Percentiles rank a stretch among this genome's conserved stretches.
Conservation (phyloP, 2,329 filamentous ascomycete genomes). For the Xylariaceae sp. region DNA sequence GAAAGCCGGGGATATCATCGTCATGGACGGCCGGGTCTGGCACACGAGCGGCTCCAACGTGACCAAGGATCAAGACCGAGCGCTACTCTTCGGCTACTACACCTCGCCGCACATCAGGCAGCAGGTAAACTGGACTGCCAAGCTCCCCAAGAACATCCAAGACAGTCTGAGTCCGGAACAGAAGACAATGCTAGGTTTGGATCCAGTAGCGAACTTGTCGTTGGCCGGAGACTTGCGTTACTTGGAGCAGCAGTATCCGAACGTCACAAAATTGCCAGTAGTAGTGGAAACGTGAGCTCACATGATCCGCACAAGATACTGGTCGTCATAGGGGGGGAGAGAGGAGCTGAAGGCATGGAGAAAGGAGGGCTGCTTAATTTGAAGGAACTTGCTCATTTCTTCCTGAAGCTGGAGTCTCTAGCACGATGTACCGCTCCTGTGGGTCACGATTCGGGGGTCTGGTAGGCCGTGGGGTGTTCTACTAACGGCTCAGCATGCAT, state of each 20-base stretch:
- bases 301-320: too few species aligned
- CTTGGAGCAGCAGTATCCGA: not conserved
- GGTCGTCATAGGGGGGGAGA: too few species aligned
- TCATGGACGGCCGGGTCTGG: constrained; percentile 26
- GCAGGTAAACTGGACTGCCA: constrained; percentile 26
- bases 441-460: too few species aligned
- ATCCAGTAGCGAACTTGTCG: not conserved
- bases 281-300: too few species aligned
- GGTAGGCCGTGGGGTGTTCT: too few species aligned
- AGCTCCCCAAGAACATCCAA: constrained; percentile 12
- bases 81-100: constrained; percentile 26
- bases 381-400: too few species aligned
- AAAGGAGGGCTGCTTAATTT: too few species aligned
- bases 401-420: too few species aligned
- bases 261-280: too few species aligned
- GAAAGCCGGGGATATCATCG: constrained; percentile 23
- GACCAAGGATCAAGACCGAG: constrained; percentile 23
- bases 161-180: not conserved
- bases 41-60: constrained; percentile 25
- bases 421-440: too few species aligned
- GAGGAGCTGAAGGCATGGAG: too few species aligned
- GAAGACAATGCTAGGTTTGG: not conserved
- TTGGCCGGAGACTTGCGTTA: not conserved
- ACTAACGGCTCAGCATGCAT: too few species aligned
- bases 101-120: constrained; percentile 21